Conservation (phyloP, 2,329 filamentous ascomycete genomes). For the Drechslera avenae region DNA sequence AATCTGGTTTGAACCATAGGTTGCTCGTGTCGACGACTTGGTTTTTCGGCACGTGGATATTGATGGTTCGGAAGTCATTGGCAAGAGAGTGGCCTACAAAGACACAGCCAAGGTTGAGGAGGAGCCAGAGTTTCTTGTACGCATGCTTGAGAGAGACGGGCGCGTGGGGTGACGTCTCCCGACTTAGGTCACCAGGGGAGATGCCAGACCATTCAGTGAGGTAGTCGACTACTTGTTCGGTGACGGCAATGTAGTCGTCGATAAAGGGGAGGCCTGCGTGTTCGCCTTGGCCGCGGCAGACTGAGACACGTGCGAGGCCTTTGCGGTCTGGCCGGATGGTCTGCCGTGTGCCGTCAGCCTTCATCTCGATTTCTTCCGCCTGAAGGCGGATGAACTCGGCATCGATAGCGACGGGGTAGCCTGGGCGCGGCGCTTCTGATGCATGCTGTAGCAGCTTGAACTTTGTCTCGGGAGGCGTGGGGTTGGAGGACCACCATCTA, state of each 20-base stretch:
- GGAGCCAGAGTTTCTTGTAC: conserved; percentile 97
- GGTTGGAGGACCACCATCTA: conserved; percentile 64
- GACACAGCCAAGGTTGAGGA: conserved; percentile 90
- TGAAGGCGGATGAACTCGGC: conserved; percentile 95
- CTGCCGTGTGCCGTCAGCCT: conserved; percentile 88
- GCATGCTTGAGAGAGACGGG: conserved; percentile 86
- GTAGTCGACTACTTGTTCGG: conserved; percentile 92
- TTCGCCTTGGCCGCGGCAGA: conserved; percentile 78
- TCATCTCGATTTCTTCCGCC: conserved; percentile 93
- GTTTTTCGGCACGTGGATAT: conserved; percentile 88
- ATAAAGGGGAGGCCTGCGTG: conserved; percentile 87
- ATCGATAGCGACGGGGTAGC: conserved; percentile 84
- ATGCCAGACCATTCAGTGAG: conserved; percentile 94
- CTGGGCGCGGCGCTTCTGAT: conserved; percentile 69
- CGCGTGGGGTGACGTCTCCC: conserved; percentile 76
- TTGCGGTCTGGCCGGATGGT: conserved; percentile 90
- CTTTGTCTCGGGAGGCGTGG: conserved; percentile 55
- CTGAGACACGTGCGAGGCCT: conserved; percentile 89
- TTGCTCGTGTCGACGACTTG: conserved; percentile 96
- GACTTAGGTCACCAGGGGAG: conserved; percentile 81
- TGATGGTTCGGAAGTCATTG: conserved; percentile 97
- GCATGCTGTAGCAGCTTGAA: conserved; percentile 64
- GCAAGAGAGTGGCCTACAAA: conserved; percentile 94
- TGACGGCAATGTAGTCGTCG: conserved; percentile 93
- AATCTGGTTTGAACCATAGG: conserved; percentile 80